A percentile compares a stretch with the other conserved stretches of the same genome.
Evolutionary conservation across 805 yeast species (phyloP).

Genomic region (Zygosaccharomyces lentus): DNA sequence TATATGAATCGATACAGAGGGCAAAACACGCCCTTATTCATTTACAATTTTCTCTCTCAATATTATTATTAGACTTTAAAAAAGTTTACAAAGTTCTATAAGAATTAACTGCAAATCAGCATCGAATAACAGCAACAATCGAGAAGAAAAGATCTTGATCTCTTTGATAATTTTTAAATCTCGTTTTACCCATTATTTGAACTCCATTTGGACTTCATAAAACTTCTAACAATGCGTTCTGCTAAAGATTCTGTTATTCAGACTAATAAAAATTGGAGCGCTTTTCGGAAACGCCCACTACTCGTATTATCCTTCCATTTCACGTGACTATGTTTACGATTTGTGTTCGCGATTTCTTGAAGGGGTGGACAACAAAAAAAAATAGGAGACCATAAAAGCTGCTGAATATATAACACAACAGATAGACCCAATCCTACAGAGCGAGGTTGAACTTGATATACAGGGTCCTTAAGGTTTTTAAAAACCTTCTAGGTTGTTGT

Average conservation of each 20-base stretch:
- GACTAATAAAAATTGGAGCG: not conserved
- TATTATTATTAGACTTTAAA: too few relatives aligned
- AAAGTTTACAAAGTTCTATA: too few relatives aligned
- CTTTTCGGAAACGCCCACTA: not conserved
- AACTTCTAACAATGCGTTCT: too few relatives aligned
- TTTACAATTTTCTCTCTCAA: too few relatives aligned
- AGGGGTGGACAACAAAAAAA: not conserved
- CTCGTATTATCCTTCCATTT: not conserved
- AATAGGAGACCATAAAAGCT: not conserved
- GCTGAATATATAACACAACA: not conserved
- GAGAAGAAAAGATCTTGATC: too few relatives aligned
- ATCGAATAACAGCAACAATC: too few relatives aligned
- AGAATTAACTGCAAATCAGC: too few relatives aligned
- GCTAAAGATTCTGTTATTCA: not conserved
- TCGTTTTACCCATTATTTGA: too few relatives aligned
- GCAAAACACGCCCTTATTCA: not conserved
- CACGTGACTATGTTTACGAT: conserved; percentile 8
- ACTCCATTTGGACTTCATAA: too few relatives aligned
- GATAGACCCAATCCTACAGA: not conserved
- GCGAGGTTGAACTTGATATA: not conserved
- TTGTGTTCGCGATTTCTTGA: conserved; percentile 2
- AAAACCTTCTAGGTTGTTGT: not conserved
- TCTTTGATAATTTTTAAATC: too few relatives aligned
- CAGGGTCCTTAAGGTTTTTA: not conserved
- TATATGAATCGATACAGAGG: not conserved